These are phyloP conservation scores for Globisporangium emineosum DNA, from an alignment of 352 stramenopile species.

Conservation along the genomic window DNA sequence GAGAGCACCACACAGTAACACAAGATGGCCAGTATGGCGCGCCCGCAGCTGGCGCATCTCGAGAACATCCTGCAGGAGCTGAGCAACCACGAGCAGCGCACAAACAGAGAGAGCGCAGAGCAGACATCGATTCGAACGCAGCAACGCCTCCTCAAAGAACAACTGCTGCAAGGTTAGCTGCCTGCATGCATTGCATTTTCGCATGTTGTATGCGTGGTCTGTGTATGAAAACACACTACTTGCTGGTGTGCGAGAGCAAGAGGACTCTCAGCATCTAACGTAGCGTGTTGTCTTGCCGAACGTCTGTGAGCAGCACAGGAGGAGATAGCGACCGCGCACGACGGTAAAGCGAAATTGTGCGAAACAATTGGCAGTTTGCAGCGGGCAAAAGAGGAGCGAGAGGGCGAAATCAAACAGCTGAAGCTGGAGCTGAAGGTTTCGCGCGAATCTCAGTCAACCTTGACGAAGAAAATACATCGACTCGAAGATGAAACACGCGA, in stretches of 20 bases:
- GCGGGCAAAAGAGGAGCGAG: conserved; percentile 40
- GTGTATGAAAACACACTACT: not conserved
- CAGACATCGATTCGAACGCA: conserved; percentile 38
- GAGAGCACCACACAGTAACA: not conserved
- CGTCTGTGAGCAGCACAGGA: conserved; percentile 39
- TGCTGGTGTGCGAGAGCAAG: not conserved
- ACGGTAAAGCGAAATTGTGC: conserved; percentile 48
- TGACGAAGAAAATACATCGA: conserved; percentile 44
- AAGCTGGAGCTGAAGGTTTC: conserved; percentile 43
- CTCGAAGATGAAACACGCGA: conserved; percentile 33
- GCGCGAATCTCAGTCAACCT: conserved; percentile 37
- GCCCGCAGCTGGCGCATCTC: conserved; percentile 35
- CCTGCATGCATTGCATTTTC: not conserved
- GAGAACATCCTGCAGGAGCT: conserved; percentile 58
- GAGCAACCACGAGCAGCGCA: conserved; percentile 43
- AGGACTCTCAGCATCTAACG: not conserved
- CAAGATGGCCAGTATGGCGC: conserved; percentile 9
- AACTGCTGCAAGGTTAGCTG: conserved; percentile 41
- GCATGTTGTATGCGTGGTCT: no score
- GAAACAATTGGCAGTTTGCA: conserved; percentile 56
- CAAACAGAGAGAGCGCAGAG: conserved; percentile 42
- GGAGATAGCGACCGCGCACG: conserved; percentile 41
- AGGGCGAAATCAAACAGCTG: conserved; percentile 40
- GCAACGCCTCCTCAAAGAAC: conserved; percentile 53
- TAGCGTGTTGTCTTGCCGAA: not conserved